These are phyloP conservation scores for Triticum monococcum DNA, from an alignment of 176 grass and related monocot species.

Conservation along the genomic window DNA sequence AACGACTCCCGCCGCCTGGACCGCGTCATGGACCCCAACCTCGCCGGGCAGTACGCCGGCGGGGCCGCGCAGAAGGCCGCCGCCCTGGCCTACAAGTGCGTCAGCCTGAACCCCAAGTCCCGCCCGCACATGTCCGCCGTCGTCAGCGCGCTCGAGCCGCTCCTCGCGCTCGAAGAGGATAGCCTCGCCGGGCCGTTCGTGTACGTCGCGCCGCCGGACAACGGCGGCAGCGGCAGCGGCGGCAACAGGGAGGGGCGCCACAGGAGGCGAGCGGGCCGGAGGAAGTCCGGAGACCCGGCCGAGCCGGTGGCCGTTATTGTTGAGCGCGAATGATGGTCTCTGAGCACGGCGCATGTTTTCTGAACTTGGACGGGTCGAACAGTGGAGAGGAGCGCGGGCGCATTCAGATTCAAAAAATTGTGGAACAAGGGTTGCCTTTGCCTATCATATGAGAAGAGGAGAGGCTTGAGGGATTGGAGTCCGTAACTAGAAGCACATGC, in stretches of 20 bases:
- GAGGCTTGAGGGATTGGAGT: background rate
- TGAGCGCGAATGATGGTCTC: background rate
- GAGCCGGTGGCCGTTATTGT: background rate
- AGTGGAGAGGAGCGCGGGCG: background rate
- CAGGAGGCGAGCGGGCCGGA: conserved; percentile 16
- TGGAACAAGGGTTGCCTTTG: background rate
- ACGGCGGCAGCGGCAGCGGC: background rate
- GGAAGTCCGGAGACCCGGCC: background rate
- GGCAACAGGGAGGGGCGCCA: background rate
- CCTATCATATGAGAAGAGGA: background rate
- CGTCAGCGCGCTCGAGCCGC: conserved; percentile 65
- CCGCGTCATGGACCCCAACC: conserved; percentile 68
- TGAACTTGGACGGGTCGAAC: background rate
- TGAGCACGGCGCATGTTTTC: too few species aligned
- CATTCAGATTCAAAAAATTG: background rate
- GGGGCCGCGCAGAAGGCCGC: conserved; percentile 61
- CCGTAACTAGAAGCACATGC: background rate
- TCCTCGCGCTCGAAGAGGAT: conserved; percentile 68
- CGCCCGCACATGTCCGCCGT: conserved; percentile 72
- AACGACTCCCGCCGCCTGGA: conserved; percentile 55
- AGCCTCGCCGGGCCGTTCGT: conserved; percentile 51
- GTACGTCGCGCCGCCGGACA: conserved; percentile 44
- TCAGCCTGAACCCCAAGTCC: conserved; percentile 65
- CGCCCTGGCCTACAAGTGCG: conserved; percentile 53
- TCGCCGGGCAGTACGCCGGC: conserved; percentile 59